Base-by-base conservation (phyloP, 768 basidiomycete species). In the Tulasnella sp. region DNA sequence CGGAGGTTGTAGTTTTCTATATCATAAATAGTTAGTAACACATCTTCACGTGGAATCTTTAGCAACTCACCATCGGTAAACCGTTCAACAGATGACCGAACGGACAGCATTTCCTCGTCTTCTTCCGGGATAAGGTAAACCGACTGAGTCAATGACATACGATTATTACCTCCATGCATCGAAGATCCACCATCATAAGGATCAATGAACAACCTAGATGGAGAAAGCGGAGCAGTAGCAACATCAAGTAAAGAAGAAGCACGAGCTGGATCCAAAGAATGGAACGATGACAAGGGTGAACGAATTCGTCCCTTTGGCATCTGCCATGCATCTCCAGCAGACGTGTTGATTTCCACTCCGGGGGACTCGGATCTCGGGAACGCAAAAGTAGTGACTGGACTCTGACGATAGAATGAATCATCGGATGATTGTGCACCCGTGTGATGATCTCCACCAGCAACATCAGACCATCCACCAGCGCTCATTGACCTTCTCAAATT, bases 251-350 rank as follows among this genome's bases (percentile, higher is more conserved):
- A 10, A 19, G 32, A 31, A n/a, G 49, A 41, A 7, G 31, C 35
- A 25, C 48, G 25, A 22, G 41, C 28, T n/a, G n/a, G n/a, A 19
- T 49, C 48, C 34, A 40, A 25, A 31, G 16, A n/a, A 5, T 25
- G 27, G 4, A 51, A 37, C 15, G 49, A 51, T 22, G 49, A 51
- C 24, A 51, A 41, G 12, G 49, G 49, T 20, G 49, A 51, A 20
- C 40, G 37, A 9, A 51, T 39, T n/a, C n/a, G n/a, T n/a, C n/a
- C n/a, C n/a, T n/a, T n/a, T n/a, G n/a, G n/a, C n/a, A n/a, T n/a
- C n/a, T n/a, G n/a, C n/a, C n/a, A n/a, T n/a, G n/a, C n/a, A n/a
- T n/a, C n/a, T n/a, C n/a, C n/a, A n/a, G n/a, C n/a, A n/a, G n/a
- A n/a, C n/a, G n/a, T n/a, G n/a, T n/a, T n/a, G n/a, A n/a, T n/a